A percentile compares a stretch with the other conserved stretches of the same genome.
Evolutionary conservation across 1,284 basidiomycete genomes (phyloP).

Genomic region (Ceratobasidium sp.): DNA sequence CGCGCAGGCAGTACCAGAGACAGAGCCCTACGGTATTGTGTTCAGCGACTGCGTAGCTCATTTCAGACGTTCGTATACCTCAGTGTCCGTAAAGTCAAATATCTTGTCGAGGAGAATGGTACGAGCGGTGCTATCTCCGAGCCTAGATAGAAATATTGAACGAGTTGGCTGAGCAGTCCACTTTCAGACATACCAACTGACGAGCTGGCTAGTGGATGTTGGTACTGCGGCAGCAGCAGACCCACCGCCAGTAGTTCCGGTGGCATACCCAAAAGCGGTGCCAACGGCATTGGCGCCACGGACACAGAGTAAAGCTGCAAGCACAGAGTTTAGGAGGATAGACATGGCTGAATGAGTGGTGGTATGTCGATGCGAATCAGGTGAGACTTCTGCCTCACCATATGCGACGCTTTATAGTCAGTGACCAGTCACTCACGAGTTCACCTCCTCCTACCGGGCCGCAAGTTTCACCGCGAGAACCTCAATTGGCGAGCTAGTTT

Average conservation of each 20-base stretch:
- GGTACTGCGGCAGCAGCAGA: conserved; percentile 47
- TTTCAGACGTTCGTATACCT: conserved; percentile 3
- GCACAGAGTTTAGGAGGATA: not conserved
- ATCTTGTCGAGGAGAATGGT: conserved; percentile 49
- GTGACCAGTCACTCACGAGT: not conserved
- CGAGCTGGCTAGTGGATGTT: conserved; percentile 46
- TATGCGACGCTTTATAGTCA: not conserved
- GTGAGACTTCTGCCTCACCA: not conserved
- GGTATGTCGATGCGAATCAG: not conserved
- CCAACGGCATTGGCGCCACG: conserved; percentile 41
- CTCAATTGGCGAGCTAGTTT: not conserved
- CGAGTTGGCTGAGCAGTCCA: not conserved
- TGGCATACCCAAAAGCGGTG: conserved; percentile 45
- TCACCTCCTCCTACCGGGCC: not conserved
- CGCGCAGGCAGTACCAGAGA: conserved; percentile 42
- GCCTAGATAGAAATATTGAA: conserved; percentile 10
- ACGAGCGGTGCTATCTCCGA: conserved; percentile 47
- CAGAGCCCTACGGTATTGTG: conserved; percentile 36
- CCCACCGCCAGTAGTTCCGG: conserved; percentile 50
- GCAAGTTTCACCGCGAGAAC: conserved; percentile 1
- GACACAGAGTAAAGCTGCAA: conserved; percentile 4
- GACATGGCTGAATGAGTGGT: not conserved
- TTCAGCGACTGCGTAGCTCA: not conserved
- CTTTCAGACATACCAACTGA: conserved; percentile 41
- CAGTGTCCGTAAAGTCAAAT: conserved; percentile 48